Conservation (phyloP, 2,329 filamentous ascomycete genomes). For the Venturia asperata region DNA sequence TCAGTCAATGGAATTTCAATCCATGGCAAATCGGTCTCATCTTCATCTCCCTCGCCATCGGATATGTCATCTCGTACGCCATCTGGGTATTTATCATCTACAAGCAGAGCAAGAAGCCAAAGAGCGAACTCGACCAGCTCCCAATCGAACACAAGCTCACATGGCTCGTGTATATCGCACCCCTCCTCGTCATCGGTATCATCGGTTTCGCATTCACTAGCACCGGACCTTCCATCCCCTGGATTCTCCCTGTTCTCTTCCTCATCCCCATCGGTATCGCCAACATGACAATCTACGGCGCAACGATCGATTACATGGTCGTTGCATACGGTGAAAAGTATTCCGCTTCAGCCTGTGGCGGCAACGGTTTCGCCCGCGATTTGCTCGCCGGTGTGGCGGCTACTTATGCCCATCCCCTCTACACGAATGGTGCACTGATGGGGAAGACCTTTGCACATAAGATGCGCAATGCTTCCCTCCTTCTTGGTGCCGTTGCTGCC, state of each 20-base stretch:
- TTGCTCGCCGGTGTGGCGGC: slow-evolving; percentile 67
- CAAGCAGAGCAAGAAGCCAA: slow-evolving; percentile 41
- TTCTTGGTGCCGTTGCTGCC: neutral
- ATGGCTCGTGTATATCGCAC: slow-evolving; percentile 56
- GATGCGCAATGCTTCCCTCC: neutral
- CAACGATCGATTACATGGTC: slow-evolving; percentile 71
- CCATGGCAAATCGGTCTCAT: slow-evolving; percentile 51
- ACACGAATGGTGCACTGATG: neutral
- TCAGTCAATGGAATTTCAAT: slow-evolving; percentile 58
- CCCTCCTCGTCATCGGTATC: slow-evolving; percentile 58
- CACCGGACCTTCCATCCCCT: slow-evolving; percentile 54
- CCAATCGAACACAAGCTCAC: slow-evolving; percentile 59
- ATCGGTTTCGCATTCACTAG: slow-evolving; percentile 65
- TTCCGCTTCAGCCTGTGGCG: slow-evolving; percentile 66
- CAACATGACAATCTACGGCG: slow-evolving; percentile 69
- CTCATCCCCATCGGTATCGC: slow-evolving; percentile 61
- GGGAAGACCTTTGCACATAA: neutral
- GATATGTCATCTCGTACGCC: slow-evolving; percentile 57
- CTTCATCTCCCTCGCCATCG: slow-evolving; percentile 49
- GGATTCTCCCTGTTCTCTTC: slow-evolving; percentile 62
- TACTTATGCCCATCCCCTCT: slow-evolving; percentile 53
- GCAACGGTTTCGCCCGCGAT: slow-evolving; percentile 67
- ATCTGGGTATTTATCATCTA: slow-evolving; percentile 54
- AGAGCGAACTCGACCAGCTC: slow-evolving; percentile 36
- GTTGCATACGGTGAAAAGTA: slow-evolving; percentile 61